A percentile compares a stretch with the other conserved stretches of the same genome.
phyloP scores from a whole-genome alignment of 2,329 filamentous ascomycete species.

The Trichophyton equinum region DNA sequence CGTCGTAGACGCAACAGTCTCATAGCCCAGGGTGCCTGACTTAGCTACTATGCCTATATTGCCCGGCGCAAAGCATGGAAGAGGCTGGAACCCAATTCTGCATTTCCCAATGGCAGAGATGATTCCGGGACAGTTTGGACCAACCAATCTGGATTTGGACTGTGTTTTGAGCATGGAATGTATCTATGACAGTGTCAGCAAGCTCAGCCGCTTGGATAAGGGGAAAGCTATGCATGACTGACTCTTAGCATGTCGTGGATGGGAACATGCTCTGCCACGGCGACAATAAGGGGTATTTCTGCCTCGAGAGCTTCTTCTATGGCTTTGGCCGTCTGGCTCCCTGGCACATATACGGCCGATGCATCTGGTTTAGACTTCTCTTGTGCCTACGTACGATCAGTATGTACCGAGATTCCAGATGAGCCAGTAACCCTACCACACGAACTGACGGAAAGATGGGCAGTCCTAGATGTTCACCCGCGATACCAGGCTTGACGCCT shows the following conservation, averaged over 20 bases:
- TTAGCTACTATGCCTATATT: constrained; percentile 66
- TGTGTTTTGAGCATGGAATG: constrained; percentile 61
- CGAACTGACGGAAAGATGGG: constrained; percentile 58
- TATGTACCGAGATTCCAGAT: not conserved
- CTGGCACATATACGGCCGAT: constrained; percentile 67
- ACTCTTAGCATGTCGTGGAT: constrained; percentile 65
- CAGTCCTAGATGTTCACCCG: constrained; percentile 58
- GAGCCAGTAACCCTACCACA: constrained; percentile 30
- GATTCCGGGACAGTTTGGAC: constrained; percentile 71
- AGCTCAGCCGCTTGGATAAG: not conserved
- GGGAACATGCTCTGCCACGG: constrained; percentile 69
- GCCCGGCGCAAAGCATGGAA: constrained; percentile 58
- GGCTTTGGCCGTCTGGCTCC: constrained; percentile 57
- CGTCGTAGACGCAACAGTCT: constrained; percentile 63
- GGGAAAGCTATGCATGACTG: constrained; percentile 2
- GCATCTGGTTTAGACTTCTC: constrained; percentile 60
- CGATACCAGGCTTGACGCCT: constrained; percentile 59
- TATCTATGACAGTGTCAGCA: constrained; percentile 33
- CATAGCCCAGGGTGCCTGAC: constrained; percentile 68
- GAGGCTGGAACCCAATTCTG: constrained; percentile 62
- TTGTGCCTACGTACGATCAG: constrained; percentile 43
- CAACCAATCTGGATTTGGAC: constrained; percentile 58
- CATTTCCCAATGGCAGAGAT: constrained; percentile 61
- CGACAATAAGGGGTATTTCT: constrained; percentile 64
- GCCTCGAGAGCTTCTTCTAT: constrained; percentile 72